phyloP scores from a whole-genome alignment of 116 monocot genomes.

The Iris pallida region DNA sequence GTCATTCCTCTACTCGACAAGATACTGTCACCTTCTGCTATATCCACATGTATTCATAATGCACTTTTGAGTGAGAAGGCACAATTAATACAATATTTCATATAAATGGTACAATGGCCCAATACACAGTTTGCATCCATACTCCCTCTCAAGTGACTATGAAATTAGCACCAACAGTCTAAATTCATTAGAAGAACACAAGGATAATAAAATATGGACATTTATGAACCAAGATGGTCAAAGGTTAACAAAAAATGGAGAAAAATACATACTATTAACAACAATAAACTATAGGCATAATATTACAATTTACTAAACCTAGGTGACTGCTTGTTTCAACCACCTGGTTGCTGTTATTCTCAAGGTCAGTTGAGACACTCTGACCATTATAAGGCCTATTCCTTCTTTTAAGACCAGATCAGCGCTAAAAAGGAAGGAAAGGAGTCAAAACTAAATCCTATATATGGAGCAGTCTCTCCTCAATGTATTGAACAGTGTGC shows the following conservation, averaged over 20 bases:
- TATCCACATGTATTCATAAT: no score
- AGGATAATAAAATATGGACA: neutral
- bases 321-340: neutral
- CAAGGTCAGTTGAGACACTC: constrained; percentile 10
- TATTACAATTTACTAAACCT: no score
- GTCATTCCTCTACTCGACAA: no score
- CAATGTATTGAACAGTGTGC: neutral
- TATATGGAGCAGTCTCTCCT: no score
- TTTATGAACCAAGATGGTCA: no score
- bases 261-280: no score
- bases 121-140: constrained; percentile 96
- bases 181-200: neutral
- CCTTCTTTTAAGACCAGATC: constrained; percentile 63
- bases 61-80: no score
- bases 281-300: no score
- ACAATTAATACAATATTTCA: neutral
- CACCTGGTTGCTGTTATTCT: constrained; percentile 6
- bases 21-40: no score
- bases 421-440: constrained; percentile 38
- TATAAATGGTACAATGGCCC: constrained; percentile 43
- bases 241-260: no score
- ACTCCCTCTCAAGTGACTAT: constrained; percentile 78
- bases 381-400: constrained; percentile 26
- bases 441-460: neutral
- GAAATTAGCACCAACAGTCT: neutral